Evolutionary conservation across 164 flowering plant genomes (phyloP), one percentile per base, ranked within the genome.

Genomic region (Malania oleifera): DNA sequence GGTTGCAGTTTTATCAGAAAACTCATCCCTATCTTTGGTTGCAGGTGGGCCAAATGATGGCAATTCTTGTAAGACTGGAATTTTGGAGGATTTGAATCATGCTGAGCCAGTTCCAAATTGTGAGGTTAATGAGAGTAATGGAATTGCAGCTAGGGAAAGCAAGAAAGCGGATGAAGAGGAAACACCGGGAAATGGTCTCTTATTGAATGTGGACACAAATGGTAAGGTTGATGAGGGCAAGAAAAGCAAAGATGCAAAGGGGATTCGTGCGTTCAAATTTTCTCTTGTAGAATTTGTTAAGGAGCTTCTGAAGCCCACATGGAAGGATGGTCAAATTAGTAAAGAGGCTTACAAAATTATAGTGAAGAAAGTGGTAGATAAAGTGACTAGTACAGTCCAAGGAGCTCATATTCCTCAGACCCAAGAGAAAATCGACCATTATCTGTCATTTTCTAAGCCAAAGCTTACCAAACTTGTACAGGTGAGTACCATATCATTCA

Each of bases 281-380:
- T 18, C 55, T 15, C 38, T 52, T 3, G 89, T 77, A 17, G 92
- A 82, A 61, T 79, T 73, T 64, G 91, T 84, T 27, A 93, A 89
- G 78, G 96, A 88, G 66, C 74, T 87, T 57, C 64, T 93, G 23
- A 93, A 90, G 72, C 97, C 99, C 3, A 63, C 77, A 19, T 93
- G 99, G 97, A 93, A 85, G 73, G 96, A 86, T 73, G 97, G 99
- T 31, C 87, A 75, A 52, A 65, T 93, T 66, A 80, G 80, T 68
- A 86, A 80, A 73, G 99, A 90, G n/a, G 92, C 71, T 52, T 82
- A 84, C 77, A 86, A 90, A 64, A 80, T 79, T 29, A 79, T 93
- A 28, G 97, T 93, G 66, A 93, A 93, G 77, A 93, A 86, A 77
- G 95, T 81, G 40, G 87, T 82, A 25, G 96, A 88, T 47, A 90